Percentiles rank a stretch among this genome's conserved stretches.
These are phyloP conservation scores for Cyberlindnera japonica DNA, from an alignment of 805 yeast genomes.

Conservation along the genomic window DNA sequence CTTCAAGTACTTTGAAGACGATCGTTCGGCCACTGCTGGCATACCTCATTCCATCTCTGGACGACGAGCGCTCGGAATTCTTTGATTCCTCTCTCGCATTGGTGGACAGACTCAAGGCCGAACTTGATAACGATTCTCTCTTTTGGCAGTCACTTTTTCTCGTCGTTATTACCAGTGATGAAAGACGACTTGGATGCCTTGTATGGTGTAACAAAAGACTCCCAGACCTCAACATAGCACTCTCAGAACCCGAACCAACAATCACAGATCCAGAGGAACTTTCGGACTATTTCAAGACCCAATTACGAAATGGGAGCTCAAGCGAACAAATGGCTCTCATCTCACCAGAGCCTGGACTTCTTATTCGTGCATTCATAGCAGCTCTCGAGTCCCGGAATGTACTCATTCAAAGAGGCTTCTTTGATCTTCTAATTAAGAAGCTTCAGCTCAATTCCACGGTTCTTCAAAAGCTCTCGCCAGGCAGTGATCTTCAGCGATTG, in stretches of 20 bases:
- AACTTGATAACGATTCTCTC: conserved; percentile 60
- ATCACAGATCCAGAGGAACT: conserved; percentile 6
- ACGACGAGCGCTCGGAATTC: conserved; percentile 86
- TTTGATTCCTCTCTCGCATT: conserved; percentile 58
- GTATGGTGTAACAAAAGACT: conserved; percentile 66
- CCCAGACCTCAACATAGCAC: conserved; percentile 52
- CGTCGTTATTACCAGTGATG: conserved; percentile 73
- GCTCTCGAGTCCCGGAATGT: conserved; percentile 66
- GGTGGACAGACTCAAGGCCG: conserved; percentile 54
- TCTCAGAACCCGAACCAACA: conserved; percentile 11
- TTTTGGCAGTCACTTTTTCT: conserved; percentile 86
- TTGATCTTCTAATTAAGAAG: conserved; percentile 71
- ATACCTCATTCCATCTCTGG: conserved; percentile 81
- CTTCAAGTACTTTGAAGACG: conserved; percentile 45
- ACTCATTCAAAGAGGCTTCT: conserved; percentile 81
- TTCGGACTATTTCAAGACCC: conserved; percentile 25
- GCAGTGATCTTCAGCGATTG: conserved; percentile 53
- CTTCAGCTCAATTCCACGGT: conserved; percentile 62
- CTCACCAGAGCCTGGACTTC: conserved; percentile 73
- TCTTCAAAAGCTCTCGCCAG: conserved; percentile 43
- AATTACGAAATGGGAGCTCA: conserved; percentile 29
- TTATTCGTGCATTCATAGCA: conserved; percentile 67
- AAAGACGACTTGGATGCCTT: conserved; percentile 78
- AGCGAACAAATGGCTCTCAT: conserved; percentile 59
- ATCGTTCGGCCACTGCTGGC: conserved; percentile 68